Base-by-base conservation (phyloP, 441 rosid species). In the Eugenia klotzschiana region DNA sequence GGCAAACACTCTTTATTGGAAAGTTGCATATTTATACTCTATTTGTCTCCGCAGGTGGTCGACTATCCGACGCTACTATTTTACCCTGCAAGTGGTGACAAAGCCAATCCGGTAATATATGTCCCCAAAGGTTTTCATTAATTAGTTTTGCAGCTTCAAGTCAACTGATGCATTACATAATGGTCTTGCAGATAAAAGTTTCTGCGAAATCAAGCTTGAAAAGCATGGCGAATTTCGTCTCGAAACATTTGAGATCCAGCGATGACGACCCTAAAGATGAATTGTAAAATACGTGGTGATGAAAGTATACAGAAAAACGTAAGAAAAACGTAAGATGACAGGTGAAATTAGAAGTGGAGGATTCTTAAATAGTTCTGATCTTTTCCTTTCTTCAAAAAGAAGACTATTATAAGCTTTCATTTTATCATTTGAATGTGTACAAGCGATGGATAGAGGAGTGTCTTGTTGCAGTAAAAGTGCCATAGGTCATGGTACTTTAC, bases 1-100 rank as follows among this genome's bases (percentile, higher is more conserved):
- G 27, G 46, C 25, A 18, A 33, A 8, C 77, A 4, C 25, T 33
- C 8, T 64, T 64, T 20, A 10, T 2, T 64, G 57, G 54, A 26
- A 50, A 81, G 37, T 41, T 22, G 57, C 56, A 29, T 37, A 27
- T 50, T 80, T 83, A 58, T 81, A 82, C 43, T 52, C 40, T 84
- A 77, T 72, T 52, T 52, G 46, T 81, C 69, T 8, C 85, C 85
- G 81, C 93, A 96, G 99, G 91, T 90, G 26, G 88, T 88, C 64
- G 95, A 93, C 87, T 96, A 90, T 84, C 98, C 98, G 4, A 86
- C 94, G 41, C 91, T 95, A 83, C 86, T 96, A 55, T 91, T 93
- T 81, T 94, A 93, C 90, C 92, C 94, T 13, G 90, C 91, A 0
- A 89, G 88, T 54, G 92, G 88, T 54, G 92, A 92, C 84, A 96